phyloP scores from a whole-genome alignment of 1,284 basidiomycete genomes.

The Tilletia horrida region DNA sequence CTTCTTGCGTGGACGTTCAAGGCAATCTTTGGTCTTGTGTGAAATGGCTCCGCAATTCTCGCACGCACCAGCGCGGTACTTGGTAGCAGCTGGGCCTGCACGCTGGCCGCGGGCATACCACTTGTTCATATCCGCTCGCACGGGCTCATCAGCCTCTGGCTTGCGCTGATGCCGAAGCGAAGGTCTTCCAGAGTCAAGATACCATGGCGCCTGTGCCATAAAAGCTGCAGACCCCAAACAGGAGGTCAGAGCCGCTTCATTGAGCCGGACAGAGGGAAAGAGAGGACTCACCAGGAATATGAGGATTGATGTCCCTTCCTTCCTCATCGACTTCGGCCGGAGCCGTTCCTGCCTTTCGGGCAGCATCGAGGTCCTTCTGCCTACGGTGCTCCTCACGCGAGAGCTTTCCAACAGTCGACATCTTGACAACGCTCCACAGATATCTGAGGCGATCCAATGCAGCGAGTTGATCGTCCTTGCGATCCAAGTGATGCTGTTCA shows the following conservation, averaged over 20 bases:
- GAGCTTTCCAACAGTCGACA: constrained; percentile 69
- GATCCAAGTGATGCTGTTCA: not conserved
- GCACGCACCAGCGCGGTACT: constrained; percentile 95
- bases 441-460: not conserved
- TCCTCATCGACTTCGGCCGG: constrained; percentile 91
- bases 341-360: constrained; percentile 91
- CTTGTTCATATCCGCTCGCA: constrained; percentile 71
- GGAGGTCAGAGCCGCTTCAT: not conserved
- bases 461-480: not conserved
- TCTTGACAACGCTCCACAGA: not conserved
- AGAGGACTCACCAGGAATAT: constrained; percentile 67
- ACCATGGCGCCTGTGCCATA: constrained; percentile 87
- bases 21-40: constrained; percentile 84
- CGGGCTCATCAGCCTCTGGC: constrained; percentile 65
- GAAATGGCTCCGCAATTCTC: constrained; percentile 98
- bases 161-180: constrained; percentile 83
- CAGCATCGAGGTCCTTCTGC: constrained; percentile 90
- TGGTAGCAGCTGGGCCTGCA: constrained; percentile 83
- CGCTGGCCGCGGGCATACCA: constrained; percentile 90
- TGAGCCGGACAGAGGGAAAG: not conserved
- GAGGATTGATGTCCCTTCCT: constrained; percentile 92
- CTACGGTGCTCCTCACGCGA: constrained; percentile 88
- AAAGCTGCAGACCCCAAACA: constrained; percentile 34
- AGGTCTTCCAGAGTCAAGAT: constrained; percentile 78
- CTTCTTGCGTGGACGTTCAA: constrained; percentile 91